phyloP scores from a whole-genome alignment of 2,329 filamentous ascomycete species.

The Aureobasidium sp. region DNA sequence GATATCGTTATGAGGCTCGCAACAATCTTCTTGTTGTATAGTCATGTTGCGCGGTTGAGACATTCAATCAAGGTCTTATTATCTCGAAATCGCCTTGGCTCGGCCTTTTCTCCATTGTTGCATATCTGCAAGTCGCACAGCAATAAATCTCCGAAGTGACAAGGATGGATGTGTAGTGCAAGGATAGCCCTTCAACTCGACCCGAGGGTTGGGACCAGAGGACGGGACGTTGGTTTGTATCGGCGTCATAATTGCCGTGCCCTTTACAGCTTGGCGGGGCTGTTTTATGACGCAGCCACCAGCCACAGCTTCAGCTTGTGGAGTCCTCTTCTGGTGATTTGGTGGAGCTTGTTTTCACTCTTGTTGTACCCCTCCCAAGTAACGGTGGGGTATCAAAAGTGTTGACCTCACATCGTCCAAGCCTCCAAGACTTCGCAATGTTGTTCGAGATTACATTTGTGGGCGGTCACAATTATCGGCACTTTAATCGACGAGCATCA shows the following conservation, averaged over 20 bases:
- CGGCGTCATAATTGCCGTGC: slow-evolving; percentile 3
- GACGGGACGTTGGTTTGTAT: slow-evolving; percentile 6
- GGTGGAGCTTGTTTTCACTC: neutral
- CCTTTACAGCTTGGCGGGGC: neutral
- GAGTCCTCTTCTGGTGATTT: neutral
- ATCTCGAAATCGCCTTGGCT: neutral
- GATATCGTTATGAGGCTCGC: neutral
- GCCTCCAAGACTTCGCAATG: neutral
- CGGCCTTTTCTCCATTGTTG: neutral
- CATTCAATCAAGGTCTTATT: neutral
- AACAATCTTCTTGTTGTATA: neutral
- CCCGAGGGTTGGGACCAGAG: neutral
- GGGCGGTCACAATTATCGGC: neutral
- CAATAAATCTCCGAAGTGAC: slow-evolving; percentile 6
- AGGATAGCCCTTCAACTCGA: slow-evolving; percentile 1
- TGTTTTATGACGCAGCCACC: neutral
- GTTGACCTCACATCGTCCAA: neutral
- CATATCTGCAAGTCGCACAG: slow-evolving; percentile 4
- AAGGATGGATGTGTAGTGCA: neutral
- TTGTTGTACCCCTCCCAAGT: neutral
- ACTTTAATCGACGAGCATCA: neutral
- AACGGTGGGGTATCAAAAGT: neutral
- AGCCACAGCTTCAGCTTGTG: neutral
- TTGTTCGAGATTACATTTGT: neutral
- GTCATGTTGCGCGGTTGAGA: neutral